A percentile compares a stretch with the other conserved stretches of the same genome.
Evolutionary conservation across 768 basidiomycete genomes (phyloP).

Genomic region (Tricholoma hemisulphureum): DNA sequence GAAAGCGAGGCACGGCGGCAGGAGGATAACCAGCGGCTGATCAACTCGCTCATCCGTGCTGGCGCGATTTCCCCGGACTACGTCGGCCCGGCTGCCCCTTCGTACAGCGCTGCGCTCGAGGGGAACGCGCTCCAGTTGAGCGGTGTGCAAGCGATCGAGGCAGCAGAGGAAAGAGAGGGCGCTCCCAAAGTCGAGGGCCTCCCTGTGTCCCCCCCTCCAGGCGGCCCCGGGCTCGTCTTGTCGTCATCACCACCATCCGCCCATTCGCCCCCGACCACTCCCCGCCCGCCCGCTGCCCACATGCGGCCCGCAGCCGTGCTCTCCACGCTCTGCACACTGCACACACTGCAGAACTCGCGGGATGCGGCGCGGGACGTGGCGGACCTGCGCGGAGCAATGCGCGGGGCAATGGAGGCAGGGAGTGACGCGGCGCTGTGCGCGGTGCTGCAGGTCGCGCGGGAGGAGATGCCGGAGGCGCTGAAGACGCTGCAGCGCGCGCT

Average conservation of each 20-base stretch:
- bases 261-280: constrained; percentile 7
- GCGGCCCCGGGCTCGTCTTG: constrained; percentile 5
- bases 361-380: constrained; percentile 54
- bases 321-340: no score
- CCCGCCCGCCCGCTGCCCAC: no score
- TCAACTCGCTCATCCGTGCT: neutral
- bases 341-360: constrained; percentile 40
- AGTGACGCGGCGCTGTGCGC: constrained; percentile 65
- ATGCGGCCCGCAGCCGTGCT: no score
- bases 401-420: constrained; percentile 51
- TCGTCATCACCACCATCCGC: neutral
- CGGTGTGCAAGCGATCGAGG: constrained; percentile 26
- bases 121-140: constrained; percentile 19
- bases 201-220: no score
- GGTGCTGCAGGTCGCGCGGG: constrained; percentile 58
- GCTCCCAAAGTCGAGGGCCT: no score
- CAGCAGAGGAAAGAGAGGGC: neutral
- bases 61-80: neutral
- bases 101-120: neutral
- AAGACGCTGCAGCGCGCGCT: constrained; percentile 74
- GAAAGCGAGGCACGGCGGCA: neutral
- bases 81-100: neutral
- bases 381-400: constrained; percentile 59
- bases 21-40: neutral
- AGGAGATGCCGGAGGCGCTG: constrained; percentile 79